These are phyloP conservation scores for Aureobasidium sp. DNA, from an alignment of 2,329 filamentous ascomycete genomes.

Conservation along the genomic window DNA sequence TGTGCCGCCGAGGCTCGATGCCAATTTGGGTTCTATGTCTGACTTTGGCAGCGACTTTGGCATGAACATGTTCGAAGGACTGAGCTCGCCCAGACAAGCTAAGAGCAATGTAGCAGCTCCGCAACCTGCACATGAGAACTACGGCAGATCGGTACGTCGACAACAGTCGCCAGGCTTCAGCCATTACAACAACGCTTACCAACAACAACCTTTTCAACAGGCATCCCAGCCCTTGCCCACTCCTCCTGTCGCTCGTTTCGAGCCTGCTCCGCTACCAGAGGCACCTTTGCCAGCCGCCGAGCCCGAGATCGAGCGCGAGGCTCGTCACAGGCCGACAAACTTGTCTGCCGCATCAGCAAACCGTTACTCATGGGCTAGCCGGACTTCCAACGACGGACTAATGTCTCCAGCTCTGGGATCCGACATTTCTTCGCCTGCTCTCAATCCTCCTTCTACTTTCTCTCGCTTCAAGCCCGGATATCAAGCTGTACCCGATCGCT, in stretches of 20 bases:
- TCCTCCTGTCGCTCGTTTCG: background rate
- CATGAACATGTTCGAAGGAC: slow-evolving; percentile 29
- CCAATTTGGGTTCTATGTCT: slow-evolving; percentile 23
- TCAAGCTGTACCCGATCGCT: slow-evolving; percentile 16
- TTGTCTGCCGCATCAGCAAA: slow-evolving; percentile 19
- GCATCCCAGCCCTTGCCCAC: slow-evolving; percentile 25
- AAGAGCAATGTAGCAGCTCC: slow-evolving; percentile 19
- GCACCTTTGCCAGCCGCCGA: background rate
- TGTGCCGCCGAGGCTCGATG: slow-evolving; percentile 25
- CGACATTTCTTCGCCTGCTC: slow-evolving; percentile 7
- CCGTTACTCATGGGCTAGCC: slow-evolving; percentile 28
- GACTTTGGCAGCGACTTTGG: slow-evolving; percentile 31
- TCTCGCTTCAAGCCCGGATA: slow-evolving; percentile 18
- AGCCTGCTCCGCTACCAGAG: background rate
- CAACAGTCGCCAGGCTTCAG: slow-evolving; percentile 10
- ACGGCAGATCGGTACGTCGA: slow-evolving; percentile 21
- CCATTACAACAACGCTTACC: background rate
- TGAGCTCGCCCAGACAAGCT: slow-evolving; percentile 20
- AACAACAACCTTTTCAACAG: background rate
- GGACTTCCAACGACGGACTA: slow-evolving; percentile 27
- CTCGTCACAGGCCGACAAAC: slow-evolving; percentile 6
- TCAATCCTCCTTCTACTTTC: slow-evolving; percentile 15
- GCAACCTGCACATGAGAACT: slow-evolving; percentile 17
- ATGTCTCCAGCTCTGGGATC: slow-evolving; percentile 17
- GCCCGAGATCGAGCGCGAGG: background rate